Evolutionary conservation across 1,284 basidiomycete species (phyloP).

Genomic region (Cutaneotrichosporon sp.): DNA sequence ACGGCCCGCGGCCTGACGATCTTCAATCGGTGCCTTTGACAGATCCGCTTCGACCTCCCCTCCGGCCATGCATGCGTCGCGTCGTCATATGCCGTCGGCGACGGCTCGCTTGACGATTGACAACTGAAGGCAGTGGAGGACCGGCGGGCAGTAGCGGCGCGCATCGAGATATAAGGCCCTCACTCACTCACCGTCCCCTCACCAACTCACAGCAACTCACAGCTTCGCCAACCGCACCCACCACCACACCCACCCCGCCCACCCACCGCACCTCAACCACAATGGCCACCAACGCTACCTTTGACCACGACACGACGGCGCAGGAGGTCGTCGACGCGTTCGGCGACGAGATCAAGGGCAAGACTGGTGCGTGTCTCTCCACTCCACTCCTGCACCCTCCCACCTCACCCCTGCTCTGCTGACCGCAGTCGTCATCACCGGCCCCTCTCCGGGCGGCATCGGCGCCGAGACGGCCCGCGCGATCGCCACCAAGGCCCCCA

Average conservation of each 20-base stretch:
- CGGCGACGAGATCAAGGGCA: constrained; percentile 15
- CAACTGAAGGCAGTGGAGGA: too few relatives aligned
- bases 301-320: constrained; percentile 14
- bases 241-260: not conserved
- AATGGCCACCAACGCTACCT: constrained; percentile 6
- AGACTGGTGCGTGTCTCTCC: not conserved
- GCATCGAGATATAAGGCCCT: too few relatives aligned
- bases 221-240: not conserved
- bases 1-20: too few relatives aligned
- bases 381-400: too few relatives aligned
- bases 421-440: constrained; percentile 27
- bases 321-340: constrained; percentile 20
- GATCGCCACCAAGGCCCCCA: constrained; percentile 24
- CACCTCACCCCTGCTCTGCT: not conserved
- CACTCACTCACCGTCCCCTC: too few relatives aligned
- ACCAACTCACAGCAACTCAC: too few relatives aligned
- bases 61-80: too few relatives aligned
- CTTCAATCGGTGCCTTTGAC: not conserved
- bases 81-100: too few relatives aligned
- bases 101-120: too few relatives aligned
- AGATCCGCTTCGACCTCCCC: too few relatives aligned
- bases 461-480: constrained; percentile 27
- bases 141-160: too few relatives aligned
- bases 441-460: constrained; percentile 22
- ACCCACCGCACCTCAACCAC: not conserved